Evolutionary conservation across 805 yeast genomes (phyloP).

Genomic region (Priceomyces carsonii): DNA sequence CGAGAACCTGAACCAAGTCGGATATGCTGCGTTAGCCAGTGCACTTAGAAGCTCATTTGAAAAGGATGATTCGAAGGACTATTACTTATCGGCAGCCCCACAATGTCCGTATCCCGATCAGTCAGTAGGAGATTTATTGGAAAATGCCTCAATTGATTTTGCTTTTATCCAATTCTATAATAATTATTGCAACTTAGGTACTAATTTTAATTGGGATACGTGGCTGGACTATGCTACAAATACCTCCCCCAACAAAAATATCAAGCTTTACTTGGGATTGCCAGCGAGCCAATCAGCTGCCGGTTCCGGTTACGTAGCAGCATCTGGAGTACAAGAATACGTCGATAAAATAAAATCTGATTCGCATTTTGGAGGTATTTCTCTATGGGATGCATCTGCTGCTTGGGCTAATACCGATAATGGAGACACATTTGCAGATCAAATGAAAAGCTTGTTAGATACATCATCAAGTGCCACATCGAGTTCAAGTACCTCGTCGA

Average conservation of each 20-base stretch:
- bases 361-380: conserved; percentile 36
- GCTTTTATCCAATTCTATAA: conserved; percentile 88
- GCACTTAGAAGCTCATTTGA: conserved; percentile 21
- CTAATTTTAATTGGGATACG: conserved; percentile 61
- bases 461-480: conserved; percentile 3
- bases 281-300: conserved; percentile 54
- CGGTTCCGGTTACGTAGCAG: conserved; percentile 36
- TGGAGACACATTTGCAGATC: conserved; percentile 26
- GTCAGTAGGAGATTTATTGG: conserved; percentile 24
- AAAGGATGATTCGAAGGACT: conserved; percentile 46
- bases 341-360: conserved; percentile 17
- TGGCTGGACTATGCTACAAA: conserved; percentile 66
- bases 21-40: conserved; percentile 27
- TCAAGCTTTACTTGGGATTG: conserved; percentile 71
- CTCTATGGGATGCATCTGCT: conserved; percentile 40
- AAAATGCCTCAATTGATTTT: conserved; percentile 67
- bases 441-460: conserved; percentile 33
- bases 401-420: conserved; percentile 16
- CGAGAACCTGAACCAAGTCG: conserved; percentile 21
- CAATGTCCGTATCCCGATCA: conserved; percentile 88
- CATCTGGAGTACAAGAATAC: conserved; percentile 17
- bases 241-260: conserved; percentile 59
- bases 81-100: conserved; percentile 86
- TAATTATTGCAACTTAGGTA: conserved; percentile 65
- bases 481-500: conserved; percentile 2